phyloP scores from a whole-genome alignment of 139 green algal genomes.

The Tetradesmus obliquus region DNA sequence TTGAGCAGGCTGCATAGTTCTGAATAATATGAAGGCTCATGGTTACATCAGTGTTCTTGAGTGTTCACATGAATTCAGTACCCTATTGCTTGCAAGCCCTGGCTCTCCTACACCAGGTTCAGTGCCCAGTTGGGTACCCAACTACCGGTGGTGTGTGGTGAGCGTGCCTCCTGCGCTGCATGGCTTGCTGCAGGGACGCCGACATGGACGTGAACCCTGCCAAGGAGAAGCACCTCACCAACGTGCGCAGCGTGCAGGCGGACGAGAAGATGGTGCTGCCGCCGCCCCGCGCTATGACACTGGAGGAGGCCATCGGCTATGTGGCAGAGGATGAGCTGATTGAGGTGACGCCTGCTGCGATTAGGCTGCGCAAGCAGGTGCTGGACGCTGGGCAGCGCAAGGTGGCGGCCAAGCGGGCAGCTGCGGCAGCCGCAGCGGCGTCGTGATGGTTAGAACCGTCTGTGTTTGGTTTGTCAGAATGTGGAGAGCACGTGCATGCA shows the following conservation, averaged over 20 bases:
- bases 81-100: no score
- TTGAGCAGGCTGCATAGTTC: background rate
- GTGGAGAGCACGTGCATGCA: background rate
- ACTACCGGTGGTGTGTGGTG: no score
- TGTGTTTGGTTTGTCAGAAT: no score
- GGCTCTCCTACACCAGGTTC: no score
- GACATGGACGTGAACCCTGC: constrained; percentile 88
- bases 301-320: constrained; percentile 91
- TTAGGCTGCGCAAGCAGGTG: constrained; percentile 79
- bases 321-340: constrained; percentile 89
- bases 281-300: constrained; percentile 70
- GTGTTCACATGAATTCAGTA: no score
- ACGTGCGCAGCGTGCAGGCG: constrained; percentile 75
- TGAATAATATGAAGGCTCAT: background rate
- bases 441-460: background rate
- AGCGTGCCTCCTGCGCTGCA: background rate
- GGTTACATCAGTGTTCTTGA: no score
- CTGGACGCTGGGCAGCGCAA: constrained; percentile 51
- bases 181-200: constrained; percentile 51
- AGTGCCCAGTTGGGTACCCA: no score
- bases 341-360: constrained; percentile 82
- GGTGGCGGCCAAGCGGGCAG: constrained; percentile 30
- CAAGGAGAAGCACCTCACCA: constrained; percentile 89
- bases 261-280: constrained; percentile 84
- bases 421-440: constrained; percentile 8